Conservation (phyloP, 805 yeast genomes). For the Candida lessepsii region DNA sequence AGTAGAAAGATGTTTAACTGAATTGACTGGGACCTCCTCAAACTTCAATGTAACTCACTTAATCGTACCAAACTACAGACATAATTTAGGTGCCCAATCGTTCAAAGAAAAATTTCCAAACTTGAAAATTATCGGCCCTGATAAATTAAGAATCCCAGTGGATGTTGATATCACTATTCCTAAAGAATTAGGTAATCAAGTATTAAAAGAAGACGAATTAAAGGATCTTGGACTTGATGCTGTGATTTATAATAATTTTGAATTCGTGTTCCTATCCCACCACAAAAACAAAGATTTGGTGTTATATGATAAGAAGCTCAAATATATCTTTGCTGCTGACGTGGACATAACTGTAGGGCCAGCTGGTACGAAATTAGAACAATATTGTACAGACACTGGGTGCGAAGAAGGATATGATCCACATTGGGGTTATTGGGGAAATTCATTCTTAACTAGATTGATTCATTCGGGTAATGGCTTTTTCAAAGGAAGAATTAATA, state of each 20-base stretch:
- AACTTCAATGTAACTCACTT: conserved; percentile 43
- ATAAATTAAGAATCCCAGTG: conserved; percentile 10
- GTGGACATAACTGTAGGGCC: conserved; percentile 56
- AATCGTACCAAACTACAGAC: conserved; percentile 61
- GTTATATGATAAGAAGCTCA: conserved; percentile 44
- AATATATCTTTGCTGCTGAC: conserved; percentile 60
- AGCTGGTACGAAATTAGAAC: conserved; percentile 35
- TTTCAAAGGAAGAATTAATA: neutral
- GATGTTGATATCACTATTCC: conserved; percentile 41
- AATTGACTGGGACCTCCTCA: conserved; percentile 28
- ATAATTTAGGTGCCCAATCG: conserved; percentile 57
- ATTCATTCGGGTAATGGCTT: conserved; percentile 33
- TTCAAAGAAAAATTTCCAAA: conserved; percentile 50
- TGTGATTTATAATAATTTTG: conserved; percentile 41
- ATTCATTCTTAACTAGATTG: conserved; percentile 34
- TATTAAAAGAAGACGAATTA: conserved; percentile 6
- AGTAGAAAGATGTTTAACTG: conserved; percentile 37
- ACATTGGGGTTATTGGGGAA: conserved; percentile 43
- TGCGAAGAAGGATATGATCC: conserved; percentile 42
- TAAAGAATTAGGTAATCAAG: conserved; percentile 30
- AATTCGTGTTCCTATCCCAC: conserved; percentile 53
- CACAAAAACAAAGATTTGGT: conserved; percentile 59
- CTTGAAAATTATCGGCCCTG: conserved; percentile 50
- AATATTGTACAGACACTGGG: conserved; percentile 43
- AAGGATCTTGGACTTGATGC: conserved; percentile 23